Conservation (phyloP, 768 basidiomycete genomes). For the Cystobasidium onofrii region DNA sequence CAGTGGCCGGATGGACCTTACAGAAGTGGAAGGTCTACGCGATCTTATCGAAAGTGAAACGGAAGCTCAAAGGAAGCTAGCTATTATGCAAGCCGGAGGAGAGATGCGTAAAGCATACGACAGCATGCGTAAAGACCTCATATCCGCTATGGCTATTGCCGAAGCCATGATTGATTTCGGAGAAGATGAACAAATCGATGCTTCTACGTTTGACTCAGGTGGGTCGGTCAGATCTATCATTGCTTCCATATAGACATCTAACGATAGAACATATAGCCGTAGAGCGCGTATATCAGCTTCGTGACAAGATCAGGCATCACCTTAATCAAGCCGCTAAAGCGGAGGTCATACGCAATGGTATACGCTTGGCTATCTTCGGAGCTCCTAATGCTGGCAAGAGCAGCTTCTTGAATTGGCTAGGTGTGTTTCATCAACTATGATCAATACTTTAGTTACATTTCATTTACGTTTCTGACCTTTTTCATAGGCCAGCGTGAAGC, state of each 20-base stretch:
- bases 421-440: no score
- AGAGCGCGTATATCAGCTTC: background rate
- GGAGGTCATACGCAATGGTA: constrained; percentile 72
- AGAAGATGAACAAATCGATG: constrained; percentile 81
- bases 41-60: constrained; percentile 86
- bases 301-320: constrained; percentile 46
- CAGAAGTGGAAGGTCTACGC: constrained; percentile 77
- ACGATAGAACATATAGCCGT: background rate
- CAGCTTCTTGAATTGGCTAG: constrained; percentile 73
- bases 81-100: constrained; percentile 62
- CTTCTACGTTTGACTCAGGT: constrained; percentile 69
- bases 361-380: constrained; percentile 78
- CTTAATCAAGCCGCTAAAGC: constrained; percentile 59
- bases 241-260: no score
- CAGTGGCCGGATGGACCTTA: constrained; percentile 71
- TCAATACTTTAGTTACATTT: no score
- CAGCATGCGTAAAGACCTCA: constrained; percentile 57
- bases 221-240: no score
- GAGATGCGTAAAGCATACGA: constrained; percentile 57
- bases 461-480: no score
- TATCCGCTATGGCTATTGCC: constrained; percentile 65
- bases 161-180: constrained; percentile 92
- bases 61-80: constrained; percentile 66
- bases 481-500: constrained; percentile 68
- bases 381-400: constrained; percentile 94